These are phyloP conservation scores for Cladorrhinum sp. DNA, from an alignment of 2,329 filamentous ascomycete genomes.

Conservation along the genomic window DNA sequence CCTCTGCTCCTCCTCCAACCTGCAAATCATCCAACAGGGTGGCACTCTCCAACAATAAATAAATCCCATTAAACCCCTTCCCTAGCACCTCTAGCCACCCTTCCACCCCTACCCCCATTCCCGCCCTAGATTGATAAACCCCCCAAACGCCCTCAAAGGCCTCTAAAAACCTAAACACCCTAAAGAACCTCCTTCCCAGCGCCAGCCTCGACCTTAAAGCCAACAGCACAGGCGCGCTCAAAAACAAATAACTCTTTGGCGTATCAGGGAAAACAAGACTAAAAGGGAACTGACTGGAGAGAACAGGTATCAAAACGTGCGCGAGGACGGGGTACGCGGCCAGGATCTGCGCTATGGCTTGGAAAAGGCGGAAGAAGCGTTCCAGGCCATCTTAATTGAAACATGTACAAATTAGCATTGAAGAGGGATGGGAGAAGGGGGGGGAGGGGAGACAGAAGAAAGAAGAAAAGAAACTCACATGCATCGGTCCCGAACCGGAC, in stretches of 20 bases:
- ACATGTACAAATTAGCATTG: too few species aligned
- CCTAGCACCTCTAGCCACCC: constrained; percentile 53
- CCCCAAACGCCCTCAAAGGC: constrained; percentile 52
- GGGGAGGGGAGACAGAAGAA: neutral
- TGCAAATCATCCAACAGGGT: constrained; percentile 56
- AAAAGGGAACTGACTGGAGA: constrained; percentile 1
- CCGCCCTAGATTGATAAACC: constrained; percentile 35
- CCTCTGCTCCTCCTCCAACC: constrained; percentile 41
- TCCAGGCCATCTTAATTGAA: constrained; percentile 56
- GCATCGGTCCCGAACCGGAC: constrained; percentile 36
- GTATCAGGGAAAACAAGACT: constrained; percentile 34
- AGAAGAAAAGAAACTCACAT: constrained; percentile 24
- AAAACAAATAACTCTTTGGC: constrained; percentile 27
- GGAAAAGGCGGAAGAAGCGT: constrained; percentile 52
- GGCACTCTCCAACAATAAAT: constrained; percentile 63
- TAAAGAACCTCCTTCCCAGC: constrained; percentile 58
- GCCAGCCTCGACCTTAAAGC: constrained; percentile 42
- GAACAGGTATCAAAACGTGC: neutral
- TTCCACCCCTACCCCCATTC: too few species aligned
- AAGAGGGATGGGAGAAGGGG: neutral
- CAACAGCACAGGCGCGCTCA: constrained; percentile 30
- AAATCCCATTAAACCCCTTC: constrained; percentile 61
- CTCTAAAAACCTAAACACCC: constrained; percentile 66
- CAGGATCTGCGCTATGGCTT: constrained; percentile 45
- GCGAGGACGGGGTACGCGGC: constrained; percentile 31